phyloP scores from a whole-genome alignment of 352 stramenopile genomes.

The Pythium coloratum region DNA sequence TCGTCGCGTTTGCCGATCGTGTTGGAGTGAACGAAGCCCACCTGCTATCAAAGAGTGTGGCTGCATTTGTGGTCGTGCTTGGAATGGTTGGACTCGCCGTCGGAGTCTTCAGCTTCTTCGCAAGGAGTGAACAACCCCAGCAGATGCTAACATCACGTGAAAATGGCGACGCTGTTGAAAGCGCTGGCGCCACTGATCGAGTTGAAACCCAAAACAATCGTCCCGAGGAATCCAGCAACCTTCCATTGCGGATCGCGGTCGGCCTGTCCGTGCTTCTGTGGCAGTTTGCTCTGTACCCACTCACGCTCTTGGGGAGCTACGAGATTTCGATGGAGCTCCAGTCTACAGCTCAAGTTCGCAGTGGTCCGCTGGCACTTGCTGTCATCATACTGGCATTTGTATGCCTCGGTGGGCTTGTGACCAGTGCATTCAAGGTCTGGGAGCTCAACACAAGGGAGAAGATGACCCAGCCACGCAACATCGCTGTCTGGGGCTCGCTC shows the following conservation, averaged over 20 bases:
- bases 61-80: constrained; percentile 18
- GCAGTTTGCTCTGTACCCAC: constrained; percentile 21
- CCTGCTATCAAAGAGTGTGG: constrained; percentile 1
- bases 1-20: constrained; percentile 21
- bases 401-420: neutral
- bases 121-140: neutral
- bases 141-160: neutral
- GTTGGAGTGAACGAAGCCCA: constrained; percentile 17
- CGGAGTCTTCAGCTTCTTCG: neutral
- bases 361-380: constrained; percentile 33
- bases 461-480: constrained; percentile 8
- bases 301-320: constrained; percentile 20
- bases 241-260: constrained; percentile 8
- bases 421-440: neutral
- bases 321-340: constrained; percentile 22
- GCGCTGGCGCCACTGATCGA: neutral
- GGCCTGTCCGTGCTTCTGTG: constrained; percentile 16
- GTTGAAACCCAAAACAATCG: neutral
- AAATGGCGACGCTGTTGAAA: neutral
- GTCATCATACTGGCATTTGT: constrained; percentile 34
- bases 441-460: neutral
- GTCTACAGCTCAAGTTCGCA: neutral
- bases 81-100: constrained; percentile 14
- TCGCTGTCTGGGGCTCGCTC: constrained; percentile 30
- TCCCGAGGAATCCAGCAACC: neutral